A percentile compares a stretch with the other conserved stretches of the same genome.
phyloP scores from a whole-genome alignment of 2,329 filamentous ascomycete genomes.

The Alternaria angustiovoidea region DNA sequence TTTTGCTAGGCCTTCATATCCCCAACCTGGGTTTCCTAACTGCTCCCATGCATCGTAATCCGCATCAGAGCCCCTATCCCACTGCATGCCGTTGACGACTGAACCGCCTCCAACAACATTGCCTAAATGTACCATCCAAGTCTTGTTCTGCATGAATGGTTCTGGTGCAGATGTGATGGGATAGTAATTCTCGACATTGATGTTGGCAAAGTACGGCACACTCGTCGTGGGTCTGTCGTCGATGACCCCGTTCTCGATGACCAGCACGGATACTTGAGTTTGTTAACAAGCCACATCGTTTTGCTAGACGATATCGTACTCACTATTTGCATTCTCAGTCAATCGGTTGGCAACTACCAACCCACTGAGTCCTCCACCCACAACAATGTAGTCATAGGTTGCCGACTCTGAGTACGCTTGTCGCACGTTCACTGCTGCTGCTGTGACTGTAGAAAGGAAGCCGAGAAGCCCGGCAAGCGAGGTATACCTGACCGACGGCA shows the following conservation, averaged over 20 bases:
- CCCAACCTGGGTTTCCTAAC: slow-evolving; percentile 66
- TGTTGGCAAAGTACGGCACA: slow-evolving; percentile 19
- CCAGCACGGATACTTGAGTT: slow-evolving; percentile 20
- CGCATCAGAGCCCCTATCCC: slow-evolving; percentile 38
- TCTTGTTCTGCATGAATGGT: slow-evolving; percentile 31
- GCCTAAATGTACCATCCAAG: slow-evolving; percentile 29
- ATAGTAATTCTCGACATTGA: slow-evolving; percentile 22
- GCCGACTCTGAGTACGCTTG: background rate
- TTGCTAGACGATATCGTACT: background rate
- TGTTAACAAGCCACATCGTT: background rate
- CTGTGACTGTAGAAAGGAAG: background rate
- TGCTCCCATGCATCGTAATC: slow-evolving; percentile 62
- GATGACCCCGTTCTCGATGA: slow-evolving; percentile 26
- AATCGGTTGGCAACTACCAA: slow-evolving; percentile 30
- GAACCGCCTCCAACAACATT: slow-evolving; percentile 45
- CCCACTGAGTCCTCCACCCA: slow-evolving; percentile 31
- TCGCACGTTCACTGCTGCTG: background rate
- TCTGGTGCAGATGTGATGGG: slow-evolving; percentile 25
- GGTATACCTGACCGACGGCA: background rate
- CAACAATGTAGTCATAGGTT: slow-evolving; percentile 30
- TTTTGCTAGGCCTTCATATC: slow-evolving; percentile 56
- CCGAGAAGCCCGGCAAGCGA: background rate
- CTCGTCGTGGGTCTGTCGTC: slow-evolving; percentile 16
- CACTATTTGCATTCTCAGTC: slow-evolving; percentile 12
- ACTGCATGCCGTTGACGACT: slow-evolving; percentile 46